phyloP scores from a whole-genome alignment of 75 land plant species.

The Picea glauca region DNA sequence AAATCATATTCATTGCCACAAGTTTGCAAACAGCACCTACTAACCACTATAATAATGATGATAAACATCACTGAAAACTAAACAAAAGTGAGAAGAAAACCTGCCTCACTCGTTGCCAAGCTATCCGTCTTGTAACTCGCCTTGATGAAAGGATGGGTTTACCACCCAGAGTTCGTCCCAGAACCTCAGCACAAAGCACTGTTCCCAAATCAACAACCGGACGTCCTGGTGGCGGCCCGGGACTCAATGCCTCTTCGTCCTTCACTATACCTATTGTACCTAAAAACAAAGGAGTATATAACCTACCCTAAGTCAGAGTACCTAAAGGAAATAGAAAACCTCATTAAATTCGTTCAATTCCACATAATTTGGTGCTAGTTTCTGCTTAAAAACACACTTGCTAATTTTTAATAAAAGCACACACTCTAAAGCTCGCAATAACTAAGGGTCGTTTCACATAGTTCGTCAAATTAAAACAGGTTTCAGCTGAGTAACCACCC shows the following conservation, averaged over 20 bases:
- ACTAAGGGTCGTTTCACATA: too few species aligned
- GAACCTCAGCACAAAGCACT: conserved; percentile 65
- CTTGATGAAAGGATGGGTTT: conserved; percentile 73
- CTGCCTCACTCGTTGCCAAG: conserved; percentile 96
- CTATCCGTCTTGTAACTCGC: conserved; percentile 44
- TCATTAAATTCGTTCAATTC: background rate
- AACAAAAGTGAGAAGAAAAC: conserved; percentile 45
- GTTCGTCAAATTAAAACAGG: too few species aligned
- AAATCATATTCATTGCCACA: background rate
- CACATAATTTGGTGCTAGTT: background rate
- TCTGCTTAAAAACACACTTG: too few species aligned
- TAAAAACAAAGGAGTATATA: background rate
- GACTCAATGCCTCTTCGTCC: conserved; percentile 56
- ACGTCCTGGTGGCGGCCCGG: conserved; percentile 23
- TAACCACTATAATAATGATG: background rate
- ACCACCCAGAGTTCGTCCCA: conserved; percentile 78
- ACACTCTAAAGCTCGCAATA: background rate
- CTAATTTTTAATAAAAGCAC: background rate
- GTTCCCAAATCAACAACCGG: conserved; percentile 75
- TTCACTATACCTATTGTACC: conserved; percentile 54
- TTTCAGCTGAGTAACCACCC: too few species aligned
- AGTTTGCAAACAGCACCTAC: background rate
- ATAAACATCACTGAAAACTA: background rate
- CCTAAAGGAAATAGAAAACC: background rate
- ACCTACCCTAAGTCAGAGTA: background rate